These are phyloP conservation scores for Pleurotus sapidus DNA, from an alignment of 768 basidiomycete genomes.

Conservation along the genomic window DNA sequence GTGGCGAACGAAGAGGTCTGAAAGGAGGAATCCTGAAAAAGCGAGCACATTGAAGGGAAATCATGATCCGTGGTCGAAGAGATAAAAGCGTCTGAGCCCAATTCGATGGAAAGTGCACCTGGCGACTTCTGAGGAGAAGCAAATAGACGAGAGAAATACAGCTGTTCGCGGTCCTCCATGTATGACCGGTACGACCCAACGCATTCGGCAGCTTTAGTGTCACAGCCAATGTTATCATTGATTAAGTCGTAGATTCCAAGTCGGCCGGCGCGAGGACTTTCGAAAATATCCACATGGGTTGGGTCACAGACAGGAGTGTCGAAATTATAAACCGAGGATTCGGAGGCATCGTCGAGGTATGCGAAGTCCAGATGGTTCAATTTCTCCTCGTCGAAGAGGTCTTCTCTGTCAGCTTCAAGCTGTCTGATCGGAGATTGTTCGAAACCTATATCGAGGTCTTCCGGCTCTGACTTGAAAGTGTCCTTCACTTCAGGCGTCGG, in stretches of 20 bases:
- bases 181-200: conserved; percentile 49
- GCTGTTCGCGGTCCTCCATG: conserved; percentile 45
- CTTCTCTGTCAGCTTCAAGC: not conserved
- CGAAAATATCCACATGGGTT: not conserved
- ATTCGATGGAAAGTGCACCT: not conserved
- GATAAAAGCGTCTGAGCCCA: too few species aligned
- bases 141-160: conserved; percentile 44
- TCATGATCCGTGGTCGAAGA: too few species aligned
- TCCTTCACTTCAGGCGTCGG: too few species aligned
- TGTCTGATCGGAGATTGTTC: too few species aligned
- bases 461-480: too few species aligned
- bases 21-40: too few species aligned
- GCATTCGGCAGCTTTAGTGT: conserved; percentile 44
- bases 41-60: too few species aligned
- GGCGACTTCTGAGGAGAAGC: conserved; percentile 8
- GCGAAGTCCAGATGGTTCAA: not conserved
- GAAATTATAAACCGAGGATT: not conserved
- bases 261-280: conserved; percentile 28
- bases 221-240: conserved; percentile 43
- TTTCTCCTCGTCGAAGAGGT: not conserved
- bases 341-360: conserved; percentile 1
- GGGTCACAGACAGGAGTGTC: not conserved
- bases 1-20: too few species aligned
- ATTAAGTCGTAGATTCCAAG: conserved; percentile 49
- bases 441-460: too few species aligned